Evolutionary conservation across 164 flowering plant species (phyloP), one percentile per base, ranked within the genome.

Genomic region (Vitis amurensis): DNA sequence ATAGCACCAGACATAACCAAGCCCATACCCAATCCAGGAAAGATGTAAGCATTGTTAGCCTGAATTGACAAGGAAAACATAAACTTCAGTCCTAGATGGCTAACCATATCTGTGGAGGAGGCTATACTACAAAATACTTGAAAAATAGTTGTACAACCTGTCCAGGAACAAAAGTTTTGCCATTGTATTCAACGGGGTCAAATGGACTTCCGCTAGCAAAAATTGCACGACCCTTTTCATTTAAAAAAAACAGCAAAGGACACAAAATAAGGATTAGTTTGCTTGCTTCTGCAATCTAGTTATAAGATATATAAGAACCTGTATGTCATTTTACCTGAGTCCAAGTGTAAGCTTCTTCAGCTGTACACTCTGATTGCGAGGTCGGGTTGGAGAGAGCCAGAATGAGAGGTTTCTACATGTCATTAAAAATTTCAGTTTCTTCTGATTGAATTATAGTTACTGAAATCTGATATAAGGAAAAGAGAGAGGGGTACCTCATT

Each of bases 161-260:
- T 78, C 98, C 94, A 68, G 99, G 86, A 23, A 82, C 71, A 72
- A 67, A 85, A 63, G 77, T 72, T 73, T 89, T 87, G 53, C 93
- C 99, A 5, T 88, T 69, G 70, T 74, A 88, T 70, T 91, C 87
- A n/a, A 92, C 81, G n/a, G 96, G 96, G 77, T 89, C 92, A 78
- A 94, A 94, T 63, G 99, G 99, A 81, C 99, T 92, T 65, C 98
- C 99, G 70, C 97, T 93, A 11, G 96, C 94, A 77, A 87, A 95
- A 68, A 92, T 87, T 60, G 97, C 96, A 75, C 93, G 88, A 4
- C 98, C 99, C 99, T 95, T 75, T 37, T 44, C 63, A 63, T 44
- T 30, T 11, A 61, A 66, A 49, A 52, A 48, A 4, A 50, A 62
- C 61, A 19, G 55, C 16, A 72, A 63, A 10, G 11, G 64, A 48